These are phyloP conservation scores for Diaporthe ilicicola DNA, from an alignment of 2,329 filamentous ascomycete genomes.

Conservation along the genomic window DNA sequence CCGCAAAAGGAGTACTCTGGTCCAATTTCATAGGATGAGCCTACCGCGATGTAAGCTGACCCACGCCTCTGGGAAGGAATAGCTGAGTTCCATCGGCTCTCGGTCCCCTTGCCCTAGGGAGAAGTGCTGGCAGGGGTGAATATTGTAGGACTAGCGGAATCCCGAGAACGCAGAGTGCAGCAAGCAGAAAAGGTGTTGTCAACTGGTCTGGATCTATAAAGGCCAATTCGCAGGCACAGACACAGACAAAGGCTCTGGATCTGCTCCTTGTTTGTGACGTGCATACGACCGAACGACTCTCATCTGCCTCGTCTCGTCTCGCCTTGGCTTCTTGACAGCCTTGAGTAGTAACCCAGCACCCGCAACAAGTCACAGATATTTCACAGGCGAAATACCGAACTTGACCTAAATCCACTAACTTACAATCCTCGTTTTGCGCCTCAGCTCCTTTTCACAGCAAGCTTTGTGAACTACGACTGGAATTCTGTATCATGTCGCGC, in stretches of 20 bases:
- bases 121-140: neutral
- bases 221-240: no score
- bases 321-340: no score
- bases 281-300: no score
- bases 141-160: neutral
- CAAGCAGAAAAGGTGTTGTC: no score
- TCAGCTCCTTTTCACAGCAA: neutral
- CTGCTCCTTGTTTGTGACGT: no score
- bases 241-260: neutral
- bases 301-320: neutral
- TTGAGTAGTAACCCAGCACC: neutral
- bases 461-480: neutral
- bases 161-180: neutral
- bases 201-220: neutral
- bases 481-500: slow-evolving; percentile 42
- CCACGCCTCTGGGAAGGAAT: neutral
- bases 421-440: neutral
- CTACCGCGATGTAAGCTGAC: neutral
- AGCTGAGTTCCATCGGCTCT: neutral
- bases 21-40: neutral
- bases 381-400: neutral
- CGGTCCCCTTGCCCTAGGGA: neutral
- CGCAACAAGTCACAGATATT: no score
- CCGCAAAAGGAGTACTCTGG: no score
- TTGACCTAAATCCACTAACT: neutral